Conservation (phyloP, 169 alveolate species). For the Plasmodium knowlesi region DNA sequence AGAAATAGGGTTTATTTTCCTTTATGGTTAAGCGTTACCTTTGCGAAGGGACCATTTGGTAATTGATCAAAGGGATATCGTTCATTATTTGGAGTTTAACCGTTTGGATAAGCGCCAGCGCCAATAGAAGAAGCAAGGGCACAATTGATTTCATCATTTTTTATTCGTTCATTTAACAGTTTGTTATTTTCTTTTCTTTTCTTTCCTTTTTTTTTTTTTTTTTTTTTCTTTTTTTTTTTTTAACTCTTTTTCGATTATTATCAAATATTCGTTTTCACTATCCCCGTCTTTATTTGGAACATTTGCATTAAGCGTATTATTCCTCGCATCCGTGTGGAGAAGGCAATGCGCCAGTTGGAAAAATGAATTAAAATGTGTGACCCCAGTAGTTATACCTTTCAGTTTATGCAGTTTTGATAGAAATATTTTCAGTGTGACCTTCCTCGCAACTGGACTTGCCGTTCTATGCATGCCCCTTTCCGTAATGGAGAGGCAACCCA, state of each 20-base stretch:
- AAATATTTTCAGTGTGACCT: neutral
- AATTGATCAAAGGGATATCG: conserved; percentile 64
- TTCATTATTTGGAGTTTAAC: conserved; percentile 1
- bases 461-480: neutral
- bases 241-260: neutral
- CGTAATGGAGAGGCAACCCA: neutral
- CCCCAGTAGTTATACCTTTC: neutral
- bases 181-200: too few species aligned
- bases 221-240: too few species aligned
- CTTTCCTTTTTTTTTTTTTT: too few species aligned
- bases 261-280: neutral
- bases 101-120: conserved; percentile 1
- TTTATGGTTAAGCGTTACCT: conserved; percentile 24
- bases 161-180: neutral
- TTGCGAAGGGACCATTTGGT: conserved; percentile 74
- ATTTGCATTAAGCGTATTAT: neutral
- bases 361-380: neutral
- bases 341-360: neutral
- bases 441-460: neutral
- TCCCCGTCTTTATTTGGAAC: neutral
- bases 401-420: neutral
- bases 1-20: neutral
- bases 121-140: neutral
- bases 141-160: conserved; percentile 25
- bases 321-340: neutral